Conservation (phyloP, 108 stramenopile species). For the Discostella stelligeroides region DNA sequence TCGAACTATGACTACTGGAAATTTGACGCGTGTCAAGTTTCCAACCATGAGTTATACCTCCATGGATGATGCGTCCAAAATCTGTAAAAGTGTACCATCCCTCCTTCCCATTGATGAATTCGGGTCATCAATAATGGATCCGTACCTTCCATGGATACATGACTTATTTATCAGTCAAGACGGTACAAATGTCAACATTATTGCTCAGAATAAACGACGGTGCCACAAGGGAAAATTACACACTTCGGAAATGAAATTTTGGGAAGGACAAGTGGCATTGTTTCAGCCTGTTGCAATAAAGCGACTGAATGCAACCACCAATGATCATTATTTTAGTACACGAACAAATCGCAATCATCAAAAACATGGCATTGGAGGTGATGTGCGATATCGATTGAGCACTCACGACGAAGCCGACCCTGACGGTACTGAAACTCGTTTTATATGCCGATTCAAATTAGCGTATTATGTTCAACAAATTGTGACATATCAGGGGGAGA, state of each 20-base stretch:
- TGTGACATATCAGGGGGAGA: conserved; percentile 43
- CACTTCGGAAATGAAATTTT: conserved; percentile 46
- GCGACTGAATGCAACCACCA: conserved; percentile 16
- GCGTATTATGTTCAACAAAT: conserved; percentile 24
- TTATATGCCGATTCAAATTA: conserved; percentile 84
- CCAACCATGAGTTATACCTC: conserved; percentile 29
- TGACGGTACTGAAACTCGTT: conserved; percentile 78
- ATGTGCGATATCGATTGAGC: conserved; percentile 63
- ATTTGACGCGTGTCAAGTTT: conserved; percentile 31
- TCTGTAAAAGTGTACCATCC: conserved; percentile 39
- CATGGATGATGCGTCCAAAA: conserved; percentile 3
- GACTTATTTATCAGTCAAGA: conserved; percentile 57
- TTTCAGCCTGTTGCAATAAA: conserved; percentile 68
- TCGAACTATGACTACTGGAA: conserved; percentile 10
- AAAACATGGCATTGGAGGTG: conserved; percentile 6
- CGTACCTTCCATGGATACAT: conserved; percentile 75
- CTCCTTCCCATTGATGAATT: conserved; percentile 64
- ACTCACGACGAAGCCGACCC: conserved; percentile 76
- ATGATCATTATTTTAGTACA: too few relatives aligned
- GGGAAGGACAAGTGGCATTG: conserved; percentile 73
- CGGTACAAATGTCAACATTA: conserved; percentile 43
- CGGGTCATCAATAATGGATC: conserved; percentile 53
- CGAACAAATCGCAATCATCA: neutral
- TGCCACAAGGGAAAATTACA: conserved; percentile 65
- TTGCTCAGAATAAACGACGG: conserved; percentile 72